A percentile compares a stretch with the other conserved stretches of the same genome.
These are phyloP conservation scores for Coemansia sp. DNA, from an alignment of 192 early-diverging fungal genomes.

Conservation along the genomic window DNA sequence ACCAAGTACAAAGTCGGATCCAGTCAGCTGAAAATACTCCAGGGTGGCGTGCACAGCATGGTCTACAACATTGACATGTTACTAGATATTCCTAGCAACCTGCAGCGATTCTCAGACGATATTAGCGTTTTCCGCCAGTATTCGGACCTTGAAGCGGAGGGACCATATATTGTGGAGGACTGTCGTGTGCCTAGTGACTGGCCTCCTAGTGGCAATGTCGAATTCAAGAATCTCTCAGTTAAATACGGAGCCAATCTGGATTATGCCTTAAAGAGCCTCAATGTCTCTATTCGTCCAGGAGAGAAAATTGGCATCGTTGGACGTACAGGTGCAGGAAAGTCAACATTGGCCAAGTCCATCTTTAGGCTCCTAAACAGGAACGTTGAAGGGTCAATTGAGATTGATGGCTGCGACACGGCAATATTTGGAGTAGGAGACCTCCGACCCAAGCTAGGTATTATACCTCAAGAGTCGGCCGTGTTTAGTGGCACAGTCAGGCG, in stretches of 20 bases:
- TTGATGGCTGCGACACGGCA: conserved; percentile 71
- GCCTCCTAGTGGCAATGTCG: conserved; percentile 62
- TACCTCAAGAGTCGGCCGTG: conserved; percentile 64
- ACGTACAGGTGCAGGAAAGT: conserved; percentile 73
- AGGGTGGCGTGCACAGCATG: background rate
- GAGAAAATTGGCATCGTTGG: conserved; percentile 70
- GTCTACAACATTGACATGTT: background rate
- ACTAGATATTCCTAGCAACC: background rate
- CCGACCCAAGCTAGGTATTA: conserved; percentile 55
- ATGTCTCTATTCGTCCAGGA: conserved; percentile 57
- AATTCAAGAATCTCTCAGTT: conserved; percentile 57
- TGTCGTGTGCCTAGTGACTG: conserved; percentile 50
- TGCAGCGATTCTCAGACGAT: background rate
- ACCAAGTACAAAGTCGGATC: background rate
- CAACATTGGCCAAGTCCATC: conserved; percentile 57
- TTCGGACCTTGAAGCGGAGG: conserved; percentile 52
- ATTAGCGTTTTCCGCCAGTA: background rate
- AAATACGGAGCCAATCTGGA: conserved; percentile 56
- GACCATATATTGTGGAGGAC: conserved; percentile 23
- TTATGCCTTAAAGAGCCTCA: conserved; percentile 61
- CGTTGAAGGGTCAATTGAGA: conserved; percentile 55
- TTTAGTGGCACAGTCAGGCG: conserved; percentile 60
- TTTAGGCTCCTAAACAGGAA: conserved; percentile 63
- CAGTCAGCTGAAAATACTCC: background rate
- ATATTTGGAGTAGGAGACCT: conserved; percentile 55